Conservation (phyloP, 805 yeast species). For the Candida ortonii region DNA sequence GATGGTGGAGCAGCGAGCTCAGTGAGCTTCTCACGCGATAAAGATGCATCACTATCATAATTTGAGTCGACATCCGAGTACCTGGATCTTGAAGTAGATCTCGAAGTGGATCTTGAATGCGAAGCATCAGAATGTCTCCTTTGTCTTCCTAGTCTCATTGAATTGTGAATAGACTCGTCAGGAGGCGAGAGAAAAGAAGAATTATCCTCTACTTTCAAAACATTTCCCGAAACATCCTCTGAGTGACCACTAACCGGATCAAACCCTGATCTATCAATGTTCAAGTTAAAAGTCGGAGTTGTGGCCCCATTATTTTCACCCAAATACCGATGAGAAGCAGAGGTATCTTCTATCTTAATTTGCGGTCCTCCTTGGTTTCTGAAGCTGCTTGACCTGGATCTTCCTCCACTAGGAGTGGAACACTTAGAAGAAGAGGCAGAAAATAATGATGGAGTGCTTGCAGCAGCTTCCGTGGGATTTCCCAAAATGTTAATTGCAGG, state of each 20-base stretch:
- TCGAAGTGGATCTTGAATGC: conserved; percentile 33
- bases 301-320: no score
- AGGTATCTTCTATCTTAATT: conserved; percentile 27
- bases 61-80: conserved; percentile 30
- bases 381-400: conserved; percentile 32
- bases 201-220: conserved; percentile 7
- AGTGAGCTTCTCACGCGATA: conserved; percentile 54
- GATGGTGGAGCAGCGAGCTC: conserved; percentile 59
- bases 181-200: conserved; percentile 24
- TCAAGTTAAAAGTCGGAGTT: no score
- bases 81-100: conserved; percentile 26
- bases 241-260: no score
- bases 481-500: conserved; percentile 27
- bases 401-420: conserved; percentile 33
- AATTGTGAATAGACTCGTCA: conserved; percentile 29
- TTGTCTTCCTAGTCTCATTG: conserved; percentile 41
- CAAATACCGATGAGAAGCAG: conserved; percentile 10
- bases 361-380: conserved; percentile 14
- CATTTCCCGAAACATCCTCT: no score
- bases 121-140: conserved; percentile 28
- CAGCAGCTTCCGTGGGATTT: conserved; percentile 41
- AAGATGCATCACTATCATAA: conserved; percentile 31
- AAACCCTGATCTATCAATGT: no score
- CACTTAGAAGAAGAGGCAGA: conserved; percentile 42
- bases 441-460: conserved; percentile 55